Conservation (phyloP, 2,329 filamentous ascomycete species). For the Sclerotinia glacialis region DNA sequence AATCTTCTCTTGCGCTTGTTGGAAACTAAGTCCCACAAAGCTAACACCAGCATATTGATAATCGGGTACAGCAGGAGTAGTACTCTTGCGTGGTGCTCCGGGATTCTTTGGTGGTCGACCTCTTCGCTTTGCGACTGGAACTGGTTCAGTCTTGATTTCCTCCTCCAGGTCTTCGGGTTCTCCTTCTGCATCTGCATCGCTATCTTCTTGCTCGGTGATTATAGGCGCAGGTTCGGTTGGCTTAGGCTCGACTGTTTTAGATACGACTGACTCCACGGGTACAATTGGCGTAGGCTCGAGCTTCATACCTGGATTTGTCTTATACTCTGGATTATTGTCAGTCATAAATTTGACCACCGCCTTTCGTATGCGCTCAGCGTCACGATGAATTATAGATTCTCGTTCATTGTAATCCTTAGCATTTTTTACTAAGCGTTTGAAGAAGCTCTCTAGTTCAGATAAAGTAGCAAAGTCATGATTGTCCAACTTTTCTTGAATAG, state of each 20-base stretch:
- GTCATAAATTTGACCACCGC: constrained; percentile 85
- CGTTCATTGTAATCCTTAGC: constrained; percentile 81
- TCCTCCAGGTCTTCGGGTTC: constrained; percentile 38
- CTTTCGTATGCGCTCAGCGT: constrained; percentile 84
- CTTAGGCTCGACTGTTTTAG: not conserved
- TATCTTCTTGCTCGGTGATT: constrained; percentile 49
- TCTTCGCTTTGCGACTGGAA: constrained; percentile 27
- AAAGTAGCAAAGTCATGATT: constrained; percentile 66
- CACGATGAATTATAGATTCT: constrained; percentile 69
- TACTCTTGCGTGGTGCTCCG: constrained; percentile 40
- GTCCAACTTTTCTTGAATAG: constrained; percentile 71
- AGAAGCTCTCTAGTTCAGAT: constrained; percentile 74
- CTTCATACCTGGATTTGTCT: constrained; percentile 59
- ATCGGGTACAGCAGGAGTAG: constrained; percentile 47
- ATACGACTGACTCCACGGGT: not conserved
- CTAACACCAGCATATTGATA: constrained; percentile 54
- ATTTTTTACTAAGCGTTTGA: constrained; percentile 85
- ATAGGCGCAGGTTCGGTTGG: constrained; percentile 44
- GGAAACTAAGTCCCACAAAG: constrained; percentile 73
- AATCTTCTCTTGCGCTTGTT: constrained; percentile 83
- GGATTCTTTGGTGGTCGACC: constrained; percentile 33
- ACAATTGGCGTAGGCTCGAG: constrained; percentile 58
- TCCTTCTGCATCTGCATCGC: constrained; percentile 39
- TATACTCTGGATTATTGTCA: constrained; percentile 80
- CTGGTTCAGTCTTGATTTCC: constrained; percentile 32